Evolutionary conservation across 306 rosid species (phyloP).

Genomic region (Castanea crenata): DNA sequence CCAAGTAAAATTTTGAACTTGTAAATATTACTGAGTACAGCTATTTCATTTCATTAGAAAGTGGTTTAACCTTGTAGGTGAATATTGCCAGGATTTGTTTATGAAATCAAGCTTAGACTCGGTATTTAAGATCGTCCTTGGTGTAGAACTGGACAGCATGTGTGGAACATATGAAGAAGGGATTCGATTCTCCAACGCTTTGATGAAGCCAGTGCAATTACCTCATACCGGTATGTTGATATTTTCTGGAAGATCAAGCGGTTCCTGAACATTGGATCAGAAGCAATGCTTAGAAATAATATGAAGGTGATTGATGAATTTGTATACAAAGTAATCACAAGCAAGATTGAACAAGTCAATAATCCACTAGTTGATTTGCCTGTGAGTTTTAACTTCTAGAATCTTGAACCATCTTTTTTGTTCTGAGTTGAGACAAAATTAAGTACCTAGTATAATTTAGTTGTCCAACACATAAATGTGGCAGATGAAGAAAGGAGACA

Average conservation of each 20-base stretch:
- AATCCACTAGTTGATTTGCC: slow-evolving; percentile 28
- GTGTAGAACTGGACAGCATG: slow-evolving; percentile 71
- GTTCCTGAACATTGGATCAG: slow-evolving; percentile 68
- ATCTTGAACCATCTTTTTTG: no score
- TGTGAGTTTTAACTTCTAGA: slow-evolving; percentile 34
- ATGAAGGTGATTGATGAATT: slow-evolving; percentile 45
- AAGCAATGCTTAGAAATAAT: slow-evolving; percentile 41
- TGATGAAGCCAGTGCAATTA: slow-evolving; percentile 57
- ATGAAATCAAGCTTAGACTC: slow-evolving; percentile 70
- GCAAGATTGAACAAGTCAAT: slow-evolving; percentile 48
- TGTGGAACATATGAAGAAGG: slow-evolving; percentile 79
- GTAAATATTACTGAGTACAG: no score
- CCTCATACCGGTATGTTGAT: slow-evolving; percentile 61
- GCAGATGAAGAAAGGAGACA: slow-evolving; percentile 56
- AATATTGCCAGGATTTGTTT: slow-evolving; percentile 43
- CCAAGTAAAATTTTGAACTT: slow-evolving; percentile 42
- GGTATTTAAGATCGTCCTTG: slow-evolving; percentile 73
- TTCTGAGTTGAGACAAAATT: no score
- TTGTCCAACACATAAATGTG: neutral
- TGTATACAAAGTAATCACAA: slow-evolving; percentile 46
- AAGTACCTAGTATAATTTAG: no score
- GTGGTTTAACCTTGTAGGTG: neutral
- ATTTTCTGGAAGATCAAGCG: slow-evolving; percentile 70
- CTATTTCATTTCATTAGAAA: no score
- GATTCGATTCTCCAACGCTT: slow-evolving; percentile 50